Conservation (phyloP, 768 basidiomycete genomes). For the Mycena galopus region DNA sequence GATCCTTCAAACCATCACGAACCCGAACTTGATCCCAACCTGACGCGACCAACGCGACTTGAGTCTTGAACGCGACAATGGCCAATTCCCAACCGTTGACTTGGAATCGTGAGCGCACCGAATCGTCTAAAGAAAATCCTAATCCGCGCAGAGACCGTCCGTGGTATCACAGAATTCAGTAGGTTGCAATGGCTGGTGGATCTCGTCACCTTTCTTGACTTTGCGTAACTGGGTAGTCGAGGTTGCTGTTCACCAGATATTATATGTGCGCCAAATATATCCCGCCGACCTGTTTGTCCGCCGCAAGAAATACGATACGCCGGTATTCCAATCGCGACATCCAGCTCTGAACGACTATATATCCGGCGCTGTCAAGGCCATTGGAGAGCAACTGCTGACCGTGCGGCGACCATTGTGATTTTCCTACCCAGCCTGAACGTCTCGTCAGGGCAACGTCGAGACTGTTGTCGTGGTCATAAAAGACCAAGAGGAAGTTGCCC, state of each 20-base stretch:
- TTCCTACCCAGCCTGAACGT: conserved; percentile 13
- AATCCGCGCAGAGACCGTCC: conserved; percentile 65
- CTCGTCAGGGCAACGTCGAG: conserved; percentile 77
- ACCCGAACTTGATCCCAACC: too few species aligned
- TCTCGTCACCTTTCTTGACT: conserved; percentile 4
- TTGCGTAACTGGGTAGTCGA: conserved; percentile 74
- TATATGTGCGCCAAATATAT: conserved; percentile 92
- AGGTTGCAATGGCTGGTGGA: conserved; percentile 38
- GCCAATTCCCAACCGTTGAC: conserved; percentile 43
- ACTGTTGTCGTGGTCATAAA: conserved; percentile 90
- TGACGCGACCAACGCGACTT: background rate
- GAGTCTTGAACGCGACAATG: background rate
- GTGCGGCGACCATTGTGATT: conserved; percentile 4
- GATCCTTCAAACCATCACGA: background rate
- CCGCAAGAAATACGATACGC: conserved; percentile 90
- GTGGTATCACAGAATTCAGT: conserved; percentile 82
- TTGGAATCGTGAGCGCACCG: conserved; percentile 51
- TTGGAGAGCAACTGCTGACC: conserved; percentile 60
- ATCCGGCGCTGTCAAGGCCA: conserved; percentile 86
- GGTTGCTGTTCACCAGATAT: conserved; percentile 91
- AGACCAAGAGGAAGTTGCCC: conserved; percentile 78
- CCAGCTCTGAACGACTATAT: conserved; percentile 91
- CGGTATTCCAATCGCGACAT: conserved; percentile 94
- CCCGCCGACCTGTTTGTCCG: conserved; percentile 90
- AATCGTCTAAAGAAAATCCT: conserved; percentile 9